These are phyloP conservation scores for Aspergillus tubingensis DNA, from an alignment of 2,329 filamentous ascomycete species.

Conservation along the genomic window DNA sequence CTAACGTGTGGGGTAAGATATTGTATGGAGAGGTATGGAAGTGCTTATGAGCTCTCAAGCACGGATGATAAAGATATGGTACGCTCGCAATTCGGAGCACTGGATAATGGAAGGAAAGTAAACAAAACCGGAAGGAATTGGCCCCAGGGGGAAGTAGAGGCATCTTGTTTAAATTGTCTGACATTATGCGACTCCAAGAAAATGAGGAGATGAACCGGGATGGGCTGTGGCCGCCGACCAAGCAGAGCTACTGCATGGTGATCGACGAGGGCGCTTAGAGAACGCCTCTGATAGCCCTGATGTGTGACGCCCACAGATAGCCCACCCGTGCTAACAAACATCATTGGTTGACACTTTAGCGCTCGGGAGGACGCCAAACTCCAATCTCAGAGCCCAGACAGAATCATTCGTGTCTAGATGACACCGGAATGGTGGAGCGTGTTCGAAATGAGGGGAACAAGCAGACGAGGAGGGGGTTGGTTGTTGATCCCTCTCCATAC, in stretches of 20 bases:
- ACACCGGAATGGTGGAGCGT: background rate
- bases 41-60: no score
- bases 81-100: no score
- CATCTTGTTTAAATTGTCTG: no score
- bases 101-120: no score
- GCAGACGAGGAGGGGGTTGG: background rate
- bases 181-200: background rate
- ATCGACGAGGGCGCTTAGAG: constrained; percentile 19
- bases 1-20: no score
- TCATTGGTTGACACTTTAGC: constrained; percentile 11
- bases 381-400: background rate
- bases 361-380: constrained; percentile 4
- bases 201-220: constrained; percentile 3
- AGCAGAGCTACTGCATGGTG: constrained; percentile 16
- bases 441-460: background rate
- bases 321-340: background rate
- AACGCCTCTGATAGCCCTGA: constrained; percentile 3
- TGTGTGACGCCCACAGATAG: background rate
- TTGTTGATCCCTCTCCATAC: background rate
- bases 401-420: background rate
- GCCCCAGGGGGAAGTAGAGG: no score
- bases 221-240: background rate
- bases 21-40: no score
- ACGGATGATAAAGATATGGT: no score
- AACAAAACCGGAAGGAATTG: no score